Evolutionary conservation across 2,329 filamentous ascomycete genomes (phyloP).

Genomic region (Sclerotinia borealis): DNA sequence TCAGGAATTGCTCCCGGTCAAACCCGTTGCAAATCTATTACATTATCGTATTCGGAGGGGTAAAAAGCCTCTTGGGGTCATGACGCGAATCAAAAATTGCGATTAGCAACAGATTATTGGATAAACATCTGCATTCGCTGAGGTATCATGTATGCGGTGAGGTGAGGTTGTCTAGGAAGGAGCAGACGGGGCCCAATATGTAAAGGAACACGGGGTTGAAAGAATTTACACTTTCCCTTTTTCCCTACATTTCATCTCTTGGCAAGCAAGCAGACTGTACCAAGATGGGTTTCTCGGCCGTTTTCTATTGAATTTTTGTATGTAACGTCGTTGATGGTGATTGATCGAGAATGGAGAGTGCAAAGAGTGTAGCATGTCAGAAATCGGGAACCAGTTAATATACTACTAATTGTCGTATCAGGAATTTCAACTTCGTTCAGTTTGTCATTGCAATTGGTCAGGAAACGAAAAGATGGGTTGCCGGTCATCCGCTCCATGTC

Average conservation of each 20-base stretch:
- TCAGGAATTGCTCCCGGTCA: not conserved
- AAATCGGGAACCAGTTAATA: not conserved
- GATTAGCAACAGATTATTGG: not conserved
- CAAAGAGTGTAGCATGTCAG: not conserved
- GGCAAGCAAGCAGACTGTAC: not conserved
- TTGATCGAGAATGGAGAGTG: not conserved
- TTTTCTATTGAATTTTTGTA: not conserved
- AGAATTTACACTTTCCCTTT: not conserved
- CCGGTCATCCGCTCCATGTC: not conserved
- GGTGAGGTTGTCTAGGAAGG: slow-evolving; percentile 2
- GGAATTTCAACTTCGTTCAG: not conserved
- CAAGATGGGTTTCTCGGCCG: not conserved
- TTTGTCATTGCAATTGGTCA: not conserved
- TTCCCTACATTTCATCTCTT: slow-evolving; percentile 5
- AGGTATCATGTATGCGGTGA: not conserved
- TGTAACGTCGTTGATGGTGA: not conserved
- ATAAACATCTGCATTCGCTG: not conserved
- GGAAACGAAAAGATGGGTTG: not conserved
- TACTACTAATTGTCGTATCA: not conserved
- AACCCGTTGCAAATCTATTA: not conserved
- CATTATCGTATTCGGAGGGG: not conserved
- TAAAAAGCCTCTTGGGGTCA: not conserved
- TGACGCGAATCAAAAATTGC: not conserved
- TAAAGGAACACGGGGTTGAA: not conserved
- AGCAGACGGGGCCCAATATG: not conserved